Evolutionary conservation across 495 filamentous ascomycete species (phyloP), one percentile per base, ranked within the genome.

Genomic region (Aspergillus indologenus): DNA sequence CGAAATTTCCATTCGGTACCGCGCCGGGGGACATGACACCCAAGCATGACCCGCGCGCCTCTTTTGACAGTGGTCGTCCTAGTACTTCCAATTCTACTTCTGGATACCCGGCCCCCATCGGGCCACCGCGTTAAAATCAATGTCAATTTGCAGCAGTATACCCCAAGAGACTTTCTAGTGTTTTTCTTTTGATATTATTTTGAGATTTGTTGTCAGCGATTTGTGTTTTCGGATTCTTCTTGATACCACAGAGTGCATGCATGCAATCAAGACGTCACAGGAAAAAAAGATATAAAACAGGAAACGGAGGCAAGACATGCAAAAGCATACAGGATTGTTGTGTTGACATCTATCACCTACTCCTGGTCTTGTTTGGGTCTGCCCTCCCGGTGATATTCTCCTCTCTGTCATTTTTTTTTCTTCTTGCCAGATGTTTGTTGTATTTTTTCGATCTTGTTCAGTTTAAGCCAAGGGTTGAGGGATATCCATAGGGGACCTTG

Each of bases 71-170:
- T 82, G 90, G 90, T 79, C 90, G 90, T 64, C 90, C 90, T 70
- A 90, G 88, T 67, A 95, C 90, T 78, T 92, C 90, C 80, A 90
- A 94, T 89, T 95, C 90, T 80, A 88, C 85, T 87, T 90, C 88
- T 85, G 88, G 88, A 91, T 92, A 92, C 89, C 89, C 89, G 83
- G 89, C 86, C 81, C 89, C 89, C 26, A 88, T 89, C 79, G 89
- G 87, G 79, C 87, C 88, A 83, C 90, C 86, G 79, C 88, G 88
- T 87, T 91, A 86, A 79, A 76, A 62, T 61, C 63, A 79, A 76
- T 75, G 77, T 83, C 79, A 80, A 84, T 83, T 86, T 74, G 73
- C 72, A 80, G 77, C 77, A 79, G 75, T 80, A 80, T 80, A 80
- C 77, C 77, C 77, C 82, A 79, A 79, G 82, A 79, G 78, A 76